phyloP scores from a whole-genome alignment of 1,139 yeast genomes.

The Taphrina flavorubra region DNA sequence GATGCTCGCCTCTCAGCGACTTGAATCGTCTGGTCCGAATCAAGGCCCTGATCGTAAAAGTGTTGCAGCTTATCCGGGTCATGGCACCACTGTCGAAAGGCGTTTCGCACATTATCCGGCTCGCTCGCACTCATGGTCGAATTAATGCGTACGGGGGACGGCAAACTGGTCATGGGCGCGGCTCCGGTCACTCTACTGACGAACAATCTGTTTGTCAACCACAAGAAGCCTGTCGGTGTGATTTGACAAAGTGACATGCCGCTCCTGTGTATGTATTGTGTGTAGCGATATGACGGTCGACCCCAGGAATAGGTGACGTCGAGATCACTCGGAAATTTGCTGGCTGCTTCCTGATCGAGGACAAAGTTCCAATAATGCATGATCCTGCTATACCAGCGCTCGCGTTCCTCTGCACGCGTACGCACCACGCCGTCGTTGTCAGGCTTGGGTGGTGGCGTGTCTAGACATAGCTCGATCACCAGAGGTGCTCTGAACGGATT shows the following conservation, averaged over 20 bases:
- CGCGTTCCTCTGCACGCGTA: constrained; percentile 12
- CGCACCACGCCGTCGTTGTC: constrained; percentile 15
- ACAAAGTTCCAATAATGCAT: constrained; percentile 74
- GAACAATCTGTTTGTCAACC: constrained; percentile 43
- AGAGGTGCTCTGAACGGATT: constrained; percentile 91
- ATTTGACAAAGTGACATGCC: constrained; percentile 92
- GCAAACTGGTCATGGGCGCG: constrained; percentile 23
- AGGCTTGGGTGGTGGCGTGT: constrained; percentile 61
- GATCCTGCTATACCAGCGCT: constrained; percentile 65
- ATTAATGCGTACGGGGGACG: constrained; percentile 26
- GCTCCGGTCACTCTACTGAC: constrained; percentile 39
- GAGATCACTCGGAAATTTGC: constrained; percentile 51
- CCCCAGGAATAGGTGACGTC: constrained; percentile 90
- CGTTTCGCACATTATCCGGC: constrained; percentile 35
- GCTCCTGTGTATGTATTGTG: constrained; percentile 86
- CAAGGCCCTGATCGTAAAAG: constrained; percentile 24
- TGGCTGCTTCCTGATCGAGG: constrained; percentile 74
- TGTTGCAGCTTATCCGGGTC: constrained; percentile 29
- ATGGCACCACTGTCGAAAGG: constrained; percentile 28
- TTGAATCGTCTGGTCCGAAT: neutral
- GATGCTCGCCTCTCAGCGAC: neutral
- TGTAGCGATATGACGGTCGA: constrained; percentile 74
- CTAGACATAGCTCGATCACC: constrained; percentile 64
- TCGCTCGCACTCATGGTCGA: constrained; percentile 24
- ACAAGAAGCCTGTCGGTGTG: constrained; percentile 58